phyloP scores from a whole-genome alignment of 768 basidiomycete species.

The Cubamyces lactineus region DNA sequence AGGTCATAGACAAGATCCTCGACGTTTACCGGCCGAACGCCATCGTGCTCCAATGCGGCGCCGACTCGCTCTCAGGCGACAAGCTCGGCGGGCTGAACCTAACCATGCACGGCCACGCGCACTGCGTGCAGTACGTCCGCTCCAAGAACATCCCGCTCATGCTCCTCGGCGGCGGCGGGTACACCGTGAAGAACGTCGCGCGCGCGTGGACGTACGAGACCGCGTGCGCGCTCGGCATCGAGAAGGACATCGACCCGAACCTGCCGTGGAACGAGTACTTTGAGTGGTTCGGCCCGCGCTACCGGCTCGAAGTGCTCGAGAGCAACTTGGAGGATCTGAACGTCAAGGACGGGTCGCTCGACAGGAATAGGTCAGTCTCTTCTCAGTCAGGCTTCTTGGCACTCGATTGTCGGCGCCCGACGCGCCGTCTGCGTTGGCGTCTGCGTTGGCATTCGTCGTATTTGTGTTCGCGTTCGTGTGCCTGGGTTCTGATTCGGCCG shows the following conservation, averaged over 20 bases:
- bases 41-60: constrained; percentile 92
- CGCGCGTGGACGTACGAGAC: constrained; percentile 97
- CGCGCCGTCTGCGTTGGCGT: too few species aligned
- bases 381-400: too few species aligned
- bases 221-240: constrained; percentile 88
- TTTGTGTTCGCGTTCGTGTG: background rate
- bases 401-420: too few species aligned
- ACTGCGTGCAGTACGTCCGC: constrained; percentile 86
- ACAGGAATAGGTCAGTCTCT: constrained; percentile 68
- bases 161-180: constrained; percentile 93
- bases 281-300: constrained; percentile 97
- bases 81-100: constrained; percentile 96
- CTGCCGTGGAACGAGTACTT: constrained; percentile 89
- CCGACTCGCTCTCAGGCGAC: constrained; percentile 94
- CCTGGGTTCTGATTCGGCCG: too few species aligned
- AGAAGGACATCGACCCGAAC: constrained; percentile 75
- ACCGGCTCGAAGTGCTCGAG: constrained; percentile 85
- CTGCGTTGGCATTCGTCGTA: too few species aligned
- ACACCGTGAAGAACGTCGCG: constrained; percentile 96
- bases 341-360: constrained; percentile 74
- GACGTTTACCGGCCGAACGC: constrained; percentile 88
- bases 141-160: constrained; percentile 85
- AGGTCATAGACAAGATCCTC: constrained; percentile 85
- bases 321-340: constrained; percentile 98
- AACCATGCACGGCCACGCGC: constrained; percentile 93